phyloP scores from a whole-genome alignment of 2,329 filamentous ascomycete genomes.

The Hypoxylon sp. region DNA sequence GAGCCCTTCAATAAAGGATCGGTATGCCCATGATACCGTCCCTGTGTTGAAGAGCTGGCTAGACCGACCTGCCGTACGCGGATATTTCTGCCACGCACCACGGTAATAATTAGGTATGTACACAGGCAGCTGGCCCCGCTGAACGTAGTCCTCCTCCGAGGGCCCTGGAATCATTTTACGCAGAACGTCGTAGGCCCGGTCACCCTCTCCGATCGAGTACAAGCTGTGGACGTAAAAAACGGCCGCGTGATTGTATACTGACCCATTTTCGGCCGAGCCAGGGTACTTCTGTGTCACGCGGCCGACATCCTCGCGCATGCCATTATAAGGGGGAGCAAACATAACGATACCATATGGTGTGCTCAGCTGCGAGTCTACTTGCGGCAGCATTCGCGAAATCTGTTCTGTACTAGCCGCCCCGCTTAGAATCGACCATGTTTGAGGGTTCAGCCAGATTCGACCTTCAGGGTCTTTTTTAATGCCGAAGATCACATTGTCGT shows the following conservation, averaged over 20 bases:
- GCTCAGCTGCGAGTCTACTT: conserved; percentile 65
- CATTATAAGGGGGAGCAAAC: conserved; percentile 68
- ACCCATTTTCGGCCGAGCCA: conserved; percentile 70
- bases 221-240: conserved; percentile 69
- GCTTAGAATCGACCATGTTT: conserved; percentile 69
- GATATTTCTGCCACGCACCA: conserved; percentile 63
- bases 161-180: conserved; percentile 70
- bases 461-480: conserved; percentile 66
- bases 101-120: conserved; percentile 73
- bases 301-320: conserved; percentile 71
- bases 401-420: conserved; percentile 64
- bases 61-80: conserved; percentile 68
- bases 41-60: conserved; percentile 73
- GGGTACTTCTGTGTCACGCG: conserved; percentile 72
- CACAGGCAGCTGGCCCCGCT: conserved; percentile 69
- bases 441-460: conserved; percentile 71
- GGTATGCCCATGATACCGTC: conserved; percentile 70
- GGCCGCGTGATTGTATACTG: conserved; percentile 71
- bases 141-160: conserved; percentile 64
- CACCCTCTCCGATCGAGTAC: conserved; percentile 64
- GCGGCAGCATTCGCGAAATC: conserved; percentile 61
- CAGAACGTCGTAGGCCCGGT: conserved; percentile 66
- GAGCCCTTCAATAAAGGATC: conserved; percentile 68
- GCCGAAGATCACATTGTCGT: conserved; percentile 68
- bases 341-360: conserved; percentile 70